phyloP scores from a whole-genome alignment of 2,329 filamentous ascomycete species.

The Annulohypoxylon truncatum region DNA sequence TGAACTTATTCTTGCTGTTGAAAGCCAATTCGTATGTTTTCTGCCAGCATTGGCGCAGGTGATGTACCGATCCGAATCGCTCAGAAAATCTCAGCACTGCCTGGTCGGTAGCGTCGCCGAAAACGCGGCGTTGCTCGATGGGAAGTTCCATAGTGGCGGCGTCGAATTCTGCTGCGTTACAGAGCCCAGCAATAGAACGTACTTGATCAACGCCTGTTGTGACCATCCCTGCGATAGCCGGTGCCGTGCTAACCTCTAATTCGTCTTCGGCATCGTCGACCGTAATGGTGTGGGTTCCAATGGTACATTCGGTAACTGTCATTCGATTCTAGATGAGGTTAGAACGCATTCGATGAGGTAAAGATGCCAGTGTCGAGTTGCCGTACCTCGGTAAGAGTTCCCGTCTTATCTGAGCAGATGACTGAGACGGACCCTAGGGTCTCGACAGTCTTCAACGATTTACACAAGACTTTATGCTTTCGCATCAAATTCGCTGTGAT shows the following conservation, averaged over 20 bases:
- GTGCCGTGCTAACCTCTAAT: slow-evolving; percentile 48
- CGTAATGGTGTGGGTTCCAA: slow-evolving; percentile 63
- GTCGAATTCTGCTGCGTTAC: slow-evolving; percentile 82
- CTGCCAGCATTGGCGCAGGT: slow-evolving; percentile 72
- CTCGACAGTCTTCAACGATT: slow-evolving; percentile 82
- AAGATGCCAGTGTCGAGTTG: not conserved
- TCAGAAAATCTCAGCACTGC: slow-evolving; percentile 80
- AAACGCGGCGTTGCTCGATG: slow-evolving; percentile 70
- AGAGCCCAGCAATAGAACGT: slow-evolving; percentile 71
- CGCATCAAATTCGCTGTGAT: slow-evolving; percentile 82
- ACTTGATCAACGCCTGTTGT: slow-evolving; percentile 67
- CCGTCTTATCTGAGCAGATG: slow-evolving; percentile 83
- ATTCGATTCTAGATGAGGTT: slow-evolving; percentile 69
- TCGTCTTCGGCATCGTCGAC: slow-evolving; percentile 62
- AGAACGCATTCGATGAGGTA: not conserved
- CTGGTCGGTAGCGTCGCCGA: slow-evolving; percentile 81
- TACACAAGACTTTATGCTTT: slow-evolving; percentile 82
- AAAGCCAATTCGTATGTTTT: slow-evolving; percentile 77
- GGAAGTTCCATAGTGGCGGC: slow-evolving; percentile 69
- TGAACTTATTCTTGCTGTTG: slow-evolving; percentile 87
- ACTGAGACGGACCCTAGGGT: slow-evolving; percentile 78
- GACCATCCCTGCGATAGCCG: slow-evolving; percentile 43
- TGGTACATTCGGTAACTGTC: slow-evolving; percentile 75
- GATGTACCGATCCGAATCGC: slow-evolving; percentile 67
- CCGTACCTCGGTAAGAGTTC: slow-evolving; percentile 70